These are phyloP conservation scores for Suhomyces chickasaworum DNA, from an alignment of 1,139 yeast genomes.

Conservation along the genomic window DNA sequence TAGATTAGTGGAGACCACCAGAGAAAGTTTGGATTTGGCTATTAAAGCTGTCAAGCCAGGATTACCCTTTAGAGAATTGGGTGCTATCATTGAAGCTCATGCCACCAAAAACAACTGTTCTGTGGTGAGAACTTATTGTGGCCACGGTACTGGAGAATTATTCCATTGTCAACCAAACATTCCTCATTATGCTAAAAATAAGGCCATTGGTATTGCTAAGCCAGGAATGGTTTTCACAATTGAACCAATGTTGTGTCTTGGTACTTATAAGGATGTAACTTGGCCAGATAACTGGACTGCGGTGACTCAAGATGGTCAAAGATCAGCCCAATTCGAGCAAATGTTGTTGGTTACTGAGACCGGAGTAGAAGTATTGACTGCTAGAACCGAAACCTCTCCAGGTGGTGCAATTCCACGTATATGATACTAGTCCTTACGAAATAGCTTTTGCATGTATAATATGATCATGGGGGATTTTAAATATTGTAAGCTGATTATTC, in stretches of 20 bases:
- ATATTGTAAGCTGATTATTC: background rate
- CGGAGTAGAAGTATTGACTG: slow-evolving; percentile 91
- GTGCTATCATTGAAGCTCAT: slow-evolving; percentile 85
- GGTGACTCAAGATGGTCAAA: slow-evolving; percentile 81
- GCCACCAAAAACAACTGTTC: slow-evolving; percentile 79
- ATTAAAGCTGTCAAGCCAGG: slow-evolving; percentile 91
- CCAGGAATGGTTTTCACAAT: slow-evolving; percentile 98
- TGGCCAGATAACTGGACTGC: slow-evolving; percentile 99
- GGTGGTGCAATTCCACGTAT: slow-evolving; percentile 78
- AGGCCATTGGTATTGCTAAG: slow-evolving; percentile 90
- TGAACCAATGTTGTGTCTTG: slow-evolving; percentile 95
- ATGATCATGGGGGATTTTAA: background rate
- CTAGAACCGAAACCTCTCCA: slow-evolving; percentile 74
- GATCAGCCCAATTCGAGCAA: slow-evolving; percentile 95
- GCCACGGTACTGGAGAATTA: slow-evolving; percentile 86
- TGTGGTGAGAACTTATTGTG: slow-evolving; percentile 89
- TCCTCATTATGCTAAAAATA: slow-evolving; percentile 93
- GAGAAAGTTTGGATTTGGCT: slow-evolving; percentile 86
- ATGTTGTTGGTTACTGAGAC: slow-evolving; percentile 89
- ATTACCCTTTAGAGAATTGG: slow-evolving; percentile 79
- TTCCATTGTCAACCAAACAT: slow-evolving; percentile 94
- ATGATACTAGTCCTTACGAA: slow-evolving; percentile 1
- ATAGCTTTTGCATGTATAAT: slow-evolving; percentile 24
- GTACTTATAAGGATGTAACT: slow-evolving; percentile 74
- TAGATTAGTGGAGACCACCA: slow-evolving; percentile 88